Evolutionary conservation across 2,329 filamentous ascomycete species (phyloP), one percentile per base, ranked within the genome.

Genomic region (Colletotrichum sp.): DNA sequence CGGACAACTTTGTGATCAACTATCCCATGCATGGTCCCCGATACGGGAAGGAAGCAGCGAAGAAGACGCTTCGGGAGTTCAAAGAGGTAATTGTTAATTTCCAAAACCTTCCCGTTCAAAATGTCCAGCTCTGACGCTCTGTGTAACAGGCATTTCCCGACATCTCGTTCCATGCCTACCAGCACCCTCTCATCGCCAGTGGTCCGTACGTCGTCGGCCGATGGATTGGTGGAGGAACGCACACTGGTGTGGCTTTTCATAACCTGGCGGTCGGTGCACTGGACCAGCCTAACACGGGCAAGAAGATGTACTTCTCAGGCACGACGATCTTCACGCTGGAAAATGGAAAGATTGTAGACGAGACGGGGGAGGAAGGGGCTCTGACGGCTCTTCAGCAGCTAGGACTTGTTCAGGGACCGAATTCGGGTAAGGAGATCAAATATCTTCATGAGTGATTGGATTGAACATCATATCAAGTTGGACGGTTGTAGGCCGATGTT

Each of bases 111-210:
- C 15, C 43, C n/a, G 1, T 48, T 21, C 43, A 48, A 8, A 21
- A 5, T 4, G 1, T 13, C 10, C 3, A 13, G 15, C 7, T 3
- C 43, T 48, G 43, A 48, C 2, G 7, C n/a, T 48, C n/a, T 21
- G 15, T 6, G 10, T 12, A 13, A 48, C 43, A 48, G 43, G 43
- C 43, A 48, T 48, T 48, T 21, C 43, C 43, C 43, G 43, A 48
- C 43, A 21, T 48, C 43, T 21, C 43, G 5, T 48, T 48, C 6
- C 43, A 48, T 48, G 43, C 43, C n/a, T 48, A 21, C 10, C 43
- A 48, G 6, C 43, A 48, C 81, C 76, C 52, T 75, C 74, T 32
- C n/a, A 48, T 48, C 15, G n/a, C 43, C 43, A 48, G 43, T n/a
- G n/a, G 43, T 12, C n/a, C 43, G 8, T 48, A 48, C n/a, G 43